Evolutionary conservation across 495 filamentous ascomycete species (phyloP).

Genomic region (Durotheca rogersii): DNA sequence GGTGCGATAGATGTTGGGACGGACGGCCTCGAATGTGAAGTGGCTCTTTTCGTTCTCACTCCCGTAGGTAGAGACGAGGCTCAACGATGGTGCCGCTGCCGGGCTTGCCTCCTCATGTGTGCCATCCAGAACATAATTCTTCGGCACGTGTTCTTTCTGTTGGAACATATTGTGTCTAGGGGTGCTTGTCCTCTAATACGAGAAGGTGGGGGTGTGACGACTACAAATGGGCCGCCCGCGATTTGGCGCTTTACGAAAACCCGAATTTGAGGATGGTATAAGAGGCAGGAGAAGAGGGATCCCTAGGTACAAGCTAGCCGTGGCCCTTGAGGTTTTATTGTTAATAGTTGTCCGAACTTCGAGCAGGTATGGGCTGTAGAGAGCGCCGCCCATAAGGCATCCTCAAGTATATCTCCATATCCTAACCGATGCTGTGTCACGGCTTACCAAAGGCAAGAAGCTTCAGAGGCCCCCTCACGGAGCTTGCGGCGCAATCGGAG

Average conservation of each 20-base stretch:
- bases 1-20: constrained; percentile 62
- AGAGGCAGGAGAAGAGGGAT: neutral
- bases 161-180: constrained; percentile 22
- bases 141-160: constrained; percentile 30
- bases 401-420: no score
- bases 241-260: constrained; percentile 1
- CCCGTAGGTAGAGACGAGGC: constrained; percentile 45
- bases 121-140: constrained; percentile 23
- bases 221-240: neutral
- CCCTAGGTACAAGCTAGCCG: constrained; percentile 21
- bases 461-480: constrained; percentile 51
- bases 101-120: neutral
- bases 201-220: constrained; percentile 1
- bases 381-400: no score
- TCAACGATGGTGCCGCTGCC: constrained; percentile 28
- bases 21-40: constrained; percentile 61
- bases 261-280: no score
- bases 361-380: constrained; percentile 46
- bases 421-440: constrained; percentile 49
- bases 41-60: constrained; percentile 39
- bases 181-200: neutral
- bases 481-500: constrained; percentile 30
- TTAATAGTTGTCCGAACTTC: constrained; percentile 14
- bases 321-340: constrained; percentile 30
- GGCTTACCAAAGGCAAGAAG: constrained; percentile 52